A percentile compares a stretch with the other conserved stretches of the same genome.
Evolutionary conservation across 176 grass and related monocot genomes (phyloP).

Genomic region (Raddia guianensis): DNA sequence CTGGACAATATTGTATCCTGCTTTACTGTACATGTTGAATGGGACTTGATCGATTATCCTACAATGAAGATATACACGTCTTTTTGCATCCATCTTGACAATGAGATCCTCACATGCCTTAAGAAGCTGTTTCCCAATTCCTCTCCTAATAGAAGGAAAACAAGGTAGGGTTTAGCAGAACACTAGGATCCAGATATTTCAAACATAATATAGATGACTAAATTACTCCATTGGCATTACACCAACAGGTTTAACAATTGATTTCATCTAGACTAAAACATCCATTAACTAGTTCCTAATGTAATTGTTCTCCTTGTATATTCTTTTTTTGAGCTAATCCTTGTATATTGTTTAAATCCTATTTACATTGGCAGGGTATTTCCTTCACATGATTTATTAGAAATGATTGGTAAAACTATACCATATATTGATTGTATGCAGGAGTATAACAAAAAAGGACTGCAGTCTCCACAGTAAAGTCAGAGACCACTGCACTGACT

Average conservation of each 20-base stretch:
- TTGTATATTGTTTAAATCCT: background rate
- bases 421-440: background rate
- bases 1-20: slow-evolving; percentile 59
- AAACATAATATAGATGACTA: background rate
- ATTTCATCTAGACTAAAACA: slow-evolving; percentile 6
- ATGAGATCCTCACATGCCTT: slow-evolving; percentile 78
- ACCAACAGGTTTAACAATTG: background rate
- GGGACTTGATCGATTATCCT: slow-evolving; percentile 78
- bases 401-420: background rate
- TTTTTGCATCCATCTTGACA: slow-evolving; percentile 63
- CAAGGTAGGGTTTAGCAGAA: slow-evolving; percentile 10
- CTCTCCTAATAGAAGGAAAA: slow-evolving; percentile 48
- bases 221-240: background rate
- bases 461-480: background rate
- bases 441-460: background rate
- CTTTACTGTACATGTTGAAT: slow-evolving; percentile 75
- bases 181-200: background rate
- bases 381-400: background rate
- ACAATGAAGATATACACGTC: slow-evolving; percentile 76
- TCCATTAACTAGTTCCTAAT: background rate
- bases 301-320: background rate
- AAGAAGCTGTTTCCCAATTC: slow-evolving; percentile 77
- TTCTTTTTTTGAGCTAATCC: background rate
- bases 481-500: background rate
- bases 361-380: background rate